Evolutionary conservation across 2,329 filamentous ascomycete genomes (phyloP).

Genomic region (Neonectria faginata): DNA sequence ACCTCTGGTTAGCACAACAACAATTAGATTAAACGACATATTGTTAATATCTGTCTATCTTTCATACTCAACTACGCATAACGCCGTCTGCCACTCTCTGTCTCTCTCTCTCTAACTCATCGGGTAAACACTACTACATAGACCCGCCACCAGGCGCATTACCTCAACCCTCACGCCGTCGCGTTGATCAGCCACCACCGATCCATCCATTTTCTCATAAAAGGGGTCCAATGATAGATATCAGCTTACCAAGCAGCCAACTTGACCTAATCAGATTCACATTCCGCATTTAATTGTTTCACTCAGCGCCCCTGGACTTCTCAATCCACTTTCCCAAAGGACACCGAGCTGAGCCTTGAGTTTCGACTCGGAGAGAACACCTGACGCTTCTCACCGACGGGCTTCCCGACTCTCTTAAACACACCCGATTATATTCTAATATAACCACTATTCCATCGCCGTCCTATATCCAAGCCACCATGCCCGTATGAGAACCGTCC

Average conservation of each 20-base stretch:
- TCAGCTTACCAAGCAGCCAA: too few relatives aligned
- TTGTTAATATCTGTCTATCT: not conserved
- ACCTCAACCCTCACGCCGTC: not conserved
- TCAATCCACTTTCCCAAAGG: too few relatives aligned
- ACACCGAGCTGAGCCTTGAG: too few relatives aligned
- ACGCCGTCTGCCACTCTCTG: not conserved
- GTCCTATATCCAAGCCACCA: not conserved
- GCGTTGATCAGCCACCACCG: not conserved
- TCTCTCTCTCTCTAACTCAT: too few relatives aligned
- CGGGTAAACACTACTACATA: not conserved
- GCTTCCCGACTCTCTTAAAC: too few relatives aligned
- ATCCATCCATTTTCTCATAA: not conserved
- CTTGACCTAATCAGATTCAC: too few relatives aligned
- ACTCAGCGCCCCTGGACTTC: too few relatives aligned
- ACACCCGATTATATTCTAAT: too few relatives aligned
- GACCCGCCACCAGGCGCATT: not conserved
- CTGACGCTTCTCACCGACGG: not conserved
- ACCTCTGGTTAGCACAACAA: not conserved
- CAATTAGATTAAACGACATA: too few relatives aligned
- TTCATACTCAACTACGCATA: not conserved
- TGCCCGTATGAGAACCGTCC: not conserved
- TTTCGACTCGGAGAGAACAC: too few relatives aligned
- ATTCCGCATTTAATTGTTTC: too few relatives aligned
- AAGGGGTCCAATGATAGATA: not conserved
- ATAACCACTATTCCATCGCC: too few relatives aligned